Evolutionary conservation across 495 filamentous ascomycete genomes (phyloP).

Genomic region (Lophium mytilinum): DNA sequence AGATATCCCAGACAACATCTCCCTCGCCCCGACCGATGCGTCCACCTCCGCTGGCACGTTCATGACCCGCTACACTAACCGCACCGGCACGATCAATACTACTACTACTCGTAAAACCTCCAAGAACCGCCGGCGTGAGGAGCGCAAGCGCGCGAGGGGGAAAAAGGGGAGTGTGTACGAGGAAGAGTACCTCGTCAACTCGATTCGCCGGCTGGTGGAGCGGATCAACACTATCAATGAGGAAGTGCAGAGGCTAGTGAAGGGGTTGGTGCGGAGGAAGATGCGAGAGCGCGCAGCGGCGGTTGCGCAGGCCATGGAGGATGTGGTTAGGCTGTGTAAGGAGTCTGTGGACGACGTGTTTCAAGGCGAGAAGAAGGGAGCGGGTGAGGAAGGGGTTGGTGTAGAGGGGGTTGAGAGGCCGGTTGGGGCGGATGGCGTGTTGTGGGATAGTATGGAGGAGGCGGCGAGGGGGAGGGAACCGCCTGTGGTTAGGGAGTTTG

Average conservation of each 20-base stretch:
- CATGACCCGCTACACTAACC: slow-evolving; percentile 86
- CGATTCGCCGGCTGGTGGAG: slow-evolving; percentile 74
- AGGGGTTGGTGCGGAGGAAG: slow-evolving; percentile 62
- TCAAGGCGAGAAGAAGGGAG: slow-evolving; percentile 10
- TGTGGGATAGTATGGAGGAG: slow-evolving; percentile 31
- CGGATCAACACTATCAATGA: slow-evolving; percentile 60
- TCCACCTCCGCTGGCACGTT: slow-evolving; percentile 69
- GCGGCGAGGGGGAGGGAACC: slow-evolving; percentile 20
- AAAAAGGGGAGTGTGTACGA: slow-evolving; percentile 97
- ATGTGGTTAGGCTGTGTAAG: slow-evolving; percentile 61
- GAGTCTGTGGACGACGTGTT: slow-evolving; percentile 58
- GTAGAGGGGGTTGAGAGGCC: slow-evolving; percentile 29
- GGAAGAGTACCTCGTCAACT: slow-evolving; percentile 90
- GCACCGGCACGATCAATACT: slow-evolving; percentile 59
- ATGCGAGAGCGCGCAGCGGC: slow-evolving; percentile 84
- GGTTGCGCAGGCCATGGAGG: slow-evolving; percentile 60
- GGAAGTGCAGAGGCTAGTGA: slow-evolving; percentile 64
- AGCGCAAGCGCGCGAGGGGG: slow-evolving; percentile 87
- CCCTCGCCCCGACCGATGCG: slow-evolving; percentile 75
- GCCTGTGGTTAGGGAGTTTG: slow-evolving; percentile 30
- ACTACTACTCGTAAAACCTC: slow-evolving; percentile 64
- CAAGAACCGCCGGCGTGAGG: slow-evolving; percentile 76
- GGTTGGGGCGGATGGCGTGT: slow-evolving; percentile 30
- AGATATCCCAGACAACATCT: slow-evolving; percentile 85
- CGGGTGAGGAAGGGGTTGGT: slow-evolving; percentile 20